phyloP scores from a whole-genome alignment of 352 stramenopile species.

The Phytophthora fragariaefolia region DNA sequence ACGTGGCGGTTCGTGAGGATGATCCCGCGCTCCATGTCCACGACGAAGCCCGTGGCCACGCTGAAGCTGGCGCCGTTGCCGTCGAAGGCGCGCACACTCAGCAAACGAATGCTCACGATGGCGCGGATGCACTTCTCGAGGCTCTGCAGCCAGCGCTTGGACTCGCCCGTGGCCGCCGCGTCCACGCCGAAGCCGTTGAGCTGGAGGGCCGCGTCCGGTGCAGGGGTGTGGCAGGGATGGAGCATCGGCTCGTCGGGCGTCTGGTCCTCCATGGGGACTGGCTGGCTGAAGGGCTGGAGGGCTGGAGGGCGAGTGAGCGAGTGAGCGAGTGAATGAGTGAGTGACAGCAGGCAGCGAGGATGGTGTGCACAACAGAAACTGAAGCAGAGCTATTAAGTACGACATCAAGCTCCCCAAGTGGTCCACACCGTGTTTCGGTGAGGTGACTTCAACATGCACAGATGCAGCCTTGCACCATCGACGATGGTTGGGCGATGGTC shows the following conservation, averaged over 20 bases:
- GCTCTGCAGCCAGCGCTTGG: constrained; percentile 73
- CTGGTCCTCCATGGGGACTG: constrained; percentile 25
- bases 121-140: constrained; percentile 77
- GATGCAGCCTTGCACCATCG: too few relatives aligned
- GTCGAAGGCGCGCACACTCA: constrained; percentile 90
- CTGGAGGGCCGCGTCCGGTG: constrained; percentile 27
- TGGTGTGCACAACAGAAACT: constrained; percentile 8
- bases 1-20: constrained; percentile 95
- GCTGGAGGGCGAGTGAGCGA: neutral
- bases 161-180: constrained; percentile 47
- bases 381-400: constrained; percentile 18
- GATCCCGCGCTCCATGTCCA: constrained; percentile 87
- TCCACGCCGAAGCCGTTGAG: constrained; percentile 51
- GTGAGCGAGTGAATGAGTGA: neutral
- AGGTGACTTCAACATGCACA: constrained; percentile 20
- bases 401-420: constrained; percentile 20
- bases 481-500: too few relatives aligned
- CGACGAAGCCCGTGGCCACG: constrained; percentile 92
- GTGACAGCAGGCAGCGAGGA: neutral
- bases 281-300: constrained; percentile 6
- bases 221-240: constrained; percentile 1
- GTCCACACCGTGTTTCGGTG: constrained; percentile 12
- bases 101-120: constrained; percentile 89
- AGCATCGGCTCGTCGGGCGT: constrained; percentile 34
- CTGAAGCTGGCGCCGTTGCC: constrained; percentile 87